phyloP scores from a whole-genome alignment of 2,329 filamentous ascomycete genomes.

The Alternaria sp. region DNA sequence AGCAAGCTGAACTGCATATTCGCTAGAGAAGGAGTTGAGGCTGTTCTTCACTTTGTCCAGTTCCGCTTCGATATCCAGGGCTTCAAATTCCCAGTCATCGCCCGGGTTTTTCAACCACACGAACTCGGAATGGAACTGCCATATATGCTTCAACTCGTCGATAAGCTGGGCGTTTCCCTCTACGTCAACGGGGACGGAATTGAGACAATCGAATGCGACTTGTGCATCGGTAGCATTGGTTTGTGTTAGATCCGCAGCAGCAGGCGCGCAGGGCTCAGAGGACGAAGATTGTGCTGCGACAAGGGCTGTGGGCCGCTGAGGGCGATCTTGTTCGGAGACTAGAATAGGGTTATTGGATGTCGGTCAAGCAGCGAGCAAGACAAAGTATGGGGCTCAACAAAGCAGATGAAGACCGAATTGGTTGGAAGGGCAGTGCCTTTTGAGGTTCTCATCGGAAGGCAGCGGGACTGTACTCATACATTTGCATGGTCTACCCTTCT shows the following conservation, averaged over 20 bases:
- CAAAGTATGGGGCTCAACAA: constrained; percentile 1
- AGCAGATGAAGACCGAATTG: background rate
- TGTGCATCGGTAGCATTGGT: constrained; percentile 27
- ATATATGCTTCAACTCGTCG: constrained; percentile 40
- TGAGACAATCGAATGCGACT: constrained; percentile 39
- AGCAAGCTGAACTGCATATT: constrained; percentile 51
- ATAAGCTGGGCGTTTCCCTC: constrained; percentile 38
- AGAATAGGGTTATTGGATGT: background rate
- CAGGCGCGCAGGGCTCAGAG: constrained; percentile 33
- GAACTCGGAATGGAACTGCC: constrained; percentile 51
- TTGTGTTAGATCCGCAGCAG: constrained; percentile 17
- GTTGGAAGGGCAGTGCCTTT: background rate
- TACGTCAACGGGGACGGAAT: constrained; percentile 45
- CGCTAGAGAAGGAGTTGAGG: constrained; percentile 42
- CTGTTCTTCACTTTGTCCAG: constrained; percentile 45
- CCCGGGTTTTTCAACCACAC: constrained; percentile 49
- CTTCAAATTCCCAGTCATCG: constrained; percentile 43
- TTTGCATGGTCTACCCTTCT: constrained; percentile 10
- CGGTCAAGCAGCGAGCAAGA: constrained; percentile 3
- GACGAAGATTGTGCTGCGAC: constrained; percentile 25
- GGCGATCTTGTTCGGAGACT: background rate
- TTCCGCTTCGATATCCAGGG: constrained; percentile 47
- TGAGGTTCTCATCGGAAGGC: constrained; percentile 12
- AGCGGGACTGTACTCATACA: constrained; percentile 18
- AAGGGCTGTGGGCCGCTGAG: constrained; percentile 12